A percentile compares a stretch with the other conserved stretches of the same genome.
Evolutionary conservation across 139 green algal genomes (phyloP).

Genomic region (Chlorella sp.): DNA sequence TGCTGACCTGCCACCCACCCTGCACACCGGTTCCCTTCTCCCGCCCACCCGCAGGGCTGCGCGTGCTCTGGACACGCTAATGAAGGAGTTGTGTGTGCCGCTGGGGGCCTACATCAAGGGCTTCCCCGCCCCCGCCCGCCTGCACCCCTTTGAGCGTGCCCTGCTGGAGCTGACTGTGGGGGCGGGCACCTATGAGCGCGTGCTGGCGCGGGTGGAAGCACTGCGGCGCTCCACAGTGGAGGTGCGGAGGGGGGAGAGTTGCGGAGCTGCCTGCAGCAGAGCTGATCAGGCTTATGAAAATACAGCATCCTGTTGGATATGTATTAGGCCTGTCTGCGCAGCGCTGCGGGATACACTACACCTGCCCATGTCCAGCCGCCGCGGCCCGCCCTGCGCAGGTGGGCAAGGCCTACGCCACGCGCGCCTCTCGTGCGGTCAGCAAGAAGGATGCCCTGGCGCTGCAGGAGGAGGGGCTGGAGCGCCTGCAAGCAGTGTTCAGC

Average conservation of each 20-base stretch:
- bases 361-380: no score
- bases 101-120: slow-evolving; percentile 67
- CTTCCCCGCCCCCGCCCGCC: slow-evolving; percentile 70
- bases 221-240: slow-evolving; percentile 43
- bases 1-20: no score
- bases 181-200: slow-evolving; percentile 58
- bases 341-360: no score
- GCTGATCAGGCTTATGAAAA: no score
- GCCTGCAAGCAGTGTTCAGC: slow-evolving; percentile 62
- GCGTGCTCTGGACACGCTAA: slow-evolving; percentile 77
- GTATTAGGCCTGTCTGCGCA: no score
- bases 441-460: slow-evolving; percentile 73
- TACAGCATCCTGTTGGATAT: no score
- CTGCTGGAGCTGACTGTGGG: slow-evolving; percentile 94
- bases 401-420: slow-evolving; percentile 79
- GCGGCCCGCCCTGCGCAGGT: slow-evolving; percentile 42
- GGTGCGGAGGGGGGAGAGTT: slow-evolving; percentile 63
- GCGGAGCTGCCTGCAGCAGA: no score
- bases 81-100: slow-evolving; percentile 69
- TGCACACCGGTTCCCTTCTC: no score
- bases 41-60: slow-evolving; percentile 62
- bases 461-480: slow-evolving; percentile 70
- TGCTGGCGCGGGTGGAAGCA: slow-evolving; percentile 50
- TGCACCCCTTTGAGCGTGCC: slow-evolving; percentile 93
- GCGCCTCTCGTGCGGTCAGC: slow-evolving; percentile 65